Conservation (phyloP, 1,284 basidiomycete genomes). For the Microstroma glucosiphilum region DNA sequence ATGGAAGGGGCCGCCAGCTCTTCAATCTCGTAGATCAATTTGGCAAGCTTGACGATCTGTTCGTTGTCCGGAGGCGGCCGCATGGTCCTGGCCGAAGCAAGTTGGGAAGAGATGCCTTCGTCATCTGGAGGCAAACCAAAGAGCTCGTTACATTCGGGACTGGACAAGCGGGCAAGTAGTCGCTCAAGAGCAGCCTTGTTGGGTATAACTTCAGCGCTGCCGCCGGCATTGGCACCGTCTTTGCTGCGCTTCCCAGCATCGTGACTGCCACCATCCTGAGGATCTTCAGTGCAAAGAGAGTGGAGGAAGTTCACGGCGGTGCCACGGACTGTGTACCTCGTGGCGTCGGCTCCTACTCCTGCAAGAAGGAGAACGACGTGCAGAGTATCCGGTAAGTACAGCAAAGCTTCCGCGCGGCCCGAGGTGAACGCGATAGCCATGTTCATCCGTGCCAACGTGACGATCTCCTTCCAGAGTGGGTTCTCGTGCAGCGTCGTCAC, state of each 20-base stretch:
- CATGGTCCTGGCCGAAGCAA: constrained; percentile 25
- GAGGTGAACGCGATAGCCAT: constrained; percentile 43
- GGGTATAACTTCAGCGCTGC: neutral
- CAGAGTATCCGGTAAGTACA: constrained; percentile 41
- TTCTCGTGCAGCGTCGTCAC: constrained; percentile 38
- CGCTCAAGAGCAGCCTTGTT: constrained; percentile 16
- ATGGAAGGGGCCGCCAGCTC: constrained; percentile 37
- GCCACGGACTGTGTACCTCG: constrained; percentile 35
- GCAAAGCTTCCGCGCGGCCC: constrained; percentile 34
- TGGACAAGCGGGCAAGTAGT: constrained; percentile 31
- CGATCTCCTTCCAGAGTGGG: constrained; percentile 45
- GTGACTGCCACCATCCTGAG: constrained; percentile 6
- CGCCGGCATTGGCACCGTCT: neutral
- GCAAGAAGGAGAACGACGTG: constrained; percentile 43
- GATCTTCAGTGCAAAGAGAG: constrained; percentile 44
- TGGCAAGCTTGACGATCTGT: constrained; percentile 36
- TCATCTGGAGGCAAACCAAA: constrained; percentile 32
- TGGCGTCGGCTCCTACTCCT: constrained; percentile 40
- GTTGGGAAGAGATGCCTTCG: constrained; percentile 19
- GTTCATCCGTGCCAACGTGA: constrained; percentile 44
- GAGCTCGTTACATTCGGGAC: constrained; percentile 29
- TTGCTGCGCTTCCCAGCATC: neutral
- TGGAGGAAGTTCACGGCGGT: constrained; percentile 45
- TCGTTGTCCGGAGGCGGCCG: constrained; percentile 36
- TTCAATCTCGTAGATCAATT: constrained; percentile 35